Conservation (phyloP, 2,329 filamentous ascomycete species). For the Chrysosporium keratinophilum region DNA sequence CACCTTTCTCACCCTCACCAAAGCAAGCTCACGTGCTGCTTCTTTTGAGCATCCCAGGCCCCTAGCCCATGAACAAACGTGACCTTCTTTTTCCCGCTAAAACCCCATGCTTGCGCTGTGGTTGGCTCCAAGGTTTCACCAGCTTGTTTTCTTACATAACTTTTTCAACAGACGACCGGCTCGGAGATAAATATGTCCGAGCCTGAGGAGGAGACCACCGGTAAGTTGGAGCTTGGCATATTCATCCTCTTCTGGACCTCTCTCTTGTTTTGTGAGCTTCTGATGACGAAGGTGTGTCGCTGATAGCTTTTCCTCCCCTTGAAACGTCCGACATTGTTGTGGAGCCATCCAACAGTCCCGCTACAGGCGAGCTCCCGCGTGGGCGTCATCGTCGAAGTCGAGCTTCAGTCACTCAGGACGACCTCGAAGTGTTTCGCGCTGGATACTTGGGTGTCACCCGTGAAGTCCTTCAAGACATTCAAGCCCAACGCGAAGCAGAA, state of each 20-base stretch:
- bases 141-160: slow-evolving; percentile 1
- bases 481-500: slow-evolving; percentile 10
- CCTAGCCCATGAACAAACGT: too few relatives aligned
- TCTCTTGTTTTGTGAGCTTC: not conserved
- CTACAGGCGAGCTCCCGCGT: slow-evolving; percentile 3
- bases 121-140: not conserved
- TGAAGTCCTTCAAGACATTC: slow-evolving; percentile 8
- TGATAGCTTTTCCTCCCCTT: slow-evolving; percentile 1
- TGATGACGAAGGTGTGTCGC: not conserved
- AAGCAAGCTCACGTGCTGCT: not conserved
- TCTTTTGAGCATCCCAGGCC: too few relatives aligned
- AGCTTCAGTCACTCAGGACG: slow-evolving; percentile 14
- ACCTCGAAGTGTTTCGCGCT: slow-evolving; percentile 17
- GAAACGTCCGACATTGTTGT: slow-evolving; percentile 11
- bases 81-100: not conserved
- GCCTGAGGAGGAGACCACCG: not conserved
- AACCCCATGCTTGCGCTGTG: not conserved
- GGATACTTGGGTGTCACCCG: slow-evolving; percentile 14
- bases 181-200: slow-evolving; percentile 11
- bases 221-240: not conserved
- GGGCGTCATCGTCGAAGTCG: slow-evolving; percentile 17
- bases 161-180: not conserved
- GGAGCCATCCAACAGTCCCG: slow-evolving; percentile 9
- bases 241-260: not conserved
- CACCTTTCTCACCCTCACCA: not conserved